Base-by-base conservation (phyloP, 768 basidiomycete species). In the Mycena vitilis region DNA sequence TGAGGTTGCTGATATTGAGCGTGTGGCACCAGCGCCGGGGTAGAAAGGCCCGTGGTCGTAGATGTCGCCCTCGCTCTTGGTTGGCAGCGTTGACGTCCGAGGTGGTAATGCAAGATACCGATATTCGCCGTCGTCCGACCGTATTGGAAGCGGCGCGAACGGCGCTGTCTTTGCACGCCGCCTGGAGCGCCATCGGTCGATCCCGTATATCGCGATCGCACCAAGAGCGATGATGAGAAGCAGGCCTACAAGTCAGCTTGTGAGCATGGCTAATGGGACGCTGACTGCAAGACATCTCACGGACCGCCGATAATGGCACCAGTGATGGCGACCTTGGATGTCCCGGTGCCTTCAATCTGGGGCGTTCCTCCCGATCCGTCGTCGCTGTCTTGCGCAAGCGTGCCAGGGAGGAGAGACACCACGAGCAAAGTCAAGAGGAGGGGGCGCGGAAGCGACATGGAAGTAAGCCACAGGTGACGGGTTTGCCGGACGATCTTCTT, bases 301-400 rank as follows among this genome's bases (percentile, higher is more conserved):
- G 63, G 15, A 68, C 66, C 54, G 16, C 66, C 66, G 48, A 68
- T 68, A 23, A 63, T 20, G 42, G 45, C 60, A 8, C 66, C 66
- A 9, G 66, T 68, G n/a, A 68, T 68, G 16, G 66, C 66, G 16
- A 68, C 55, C 42, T 63, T 62, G 16, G 60, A 62, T 37, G 57
- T 44, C 7, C 56, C 49, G 11, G 30, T 34, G 0, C 42, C 34
- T 16, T 45, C 52, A 22, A 65, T 65, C 4, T 51, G 51, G 5
- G 51, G 25, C 7, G 22, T 59, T 30, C 30, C 30, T 30, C 30
- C 30, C 5, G 30, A 30, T 30, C 30, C 30, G 30, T 30, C 30
- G 40, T 15, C 6, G 2, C 10, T 16, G 9, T 36, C 30, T 30
- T 66, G 65, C 13, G 57, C 65, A 18, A 10, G 12, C 15, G 42